Base-by-base conservation (phyloP, 2,329 filamentous ascomycete species). In the Penicillium freii region DNA sequence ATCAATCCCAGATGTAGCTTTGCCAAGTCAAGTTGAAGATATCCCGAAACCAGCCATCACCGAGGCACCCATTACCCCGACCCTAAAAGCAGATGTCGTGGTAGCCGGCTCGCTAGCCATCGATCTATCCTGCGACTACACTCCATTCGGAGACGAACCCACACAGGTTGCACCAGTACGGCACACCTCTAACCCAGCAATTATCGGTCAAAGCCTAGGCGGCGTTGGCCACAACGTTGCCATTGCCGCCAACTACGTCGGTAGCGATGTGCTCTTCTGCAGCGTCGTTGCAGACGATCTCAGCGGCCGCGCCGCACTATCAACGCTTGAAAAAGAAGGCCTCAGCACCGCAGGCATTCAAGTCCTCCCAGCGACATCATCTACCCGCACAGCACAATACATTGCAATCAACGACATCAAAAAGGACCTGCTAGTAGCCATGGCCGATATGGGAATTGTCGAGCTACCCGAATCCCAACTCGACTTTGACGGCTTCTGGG, bases 211-310 rank as follows among this genome's bases (percentile, higher is more conserved):
- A 69, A 90, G 89, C 1, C 83, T 97, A 8, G 94, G 94, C 13
- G 94, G 94, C 7, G 94, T 97, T 8, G 94, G 91, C 7, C 88
- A 92, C 69, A 97, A 97, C 68, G 91, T 97, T 44, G 91, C 94
- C 17, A 83, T 91, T 47, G 92, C 93, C 44, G 87, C 90, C 1
- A 89, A 92, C 64, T 82, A 87, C 33, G 82, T 89, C 58, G 85
- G 84, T 40, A 84, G 81, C 38, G 76, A 77, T 15, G 89, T 94
- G 8, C 82, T 84, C 23, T 84, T 97, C 17, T 92, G 88, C 75
- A 96, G 90, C 67, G 83, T 91, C 61, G 83, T 96, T 10, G 92
- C 89, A 15, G 84, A 92, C 68, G 93, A 97, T 69, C 66, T 86
- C 2, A 88, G 90, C 56, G 94, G 93, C 17, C 84, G 83, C 38